Percentiles rank a stretch among this genome's conserved stretches.
Evolutionary conservation across 139 green algal species (phyloP).

Genomic region (Desmodesmus armatus): DNA sequence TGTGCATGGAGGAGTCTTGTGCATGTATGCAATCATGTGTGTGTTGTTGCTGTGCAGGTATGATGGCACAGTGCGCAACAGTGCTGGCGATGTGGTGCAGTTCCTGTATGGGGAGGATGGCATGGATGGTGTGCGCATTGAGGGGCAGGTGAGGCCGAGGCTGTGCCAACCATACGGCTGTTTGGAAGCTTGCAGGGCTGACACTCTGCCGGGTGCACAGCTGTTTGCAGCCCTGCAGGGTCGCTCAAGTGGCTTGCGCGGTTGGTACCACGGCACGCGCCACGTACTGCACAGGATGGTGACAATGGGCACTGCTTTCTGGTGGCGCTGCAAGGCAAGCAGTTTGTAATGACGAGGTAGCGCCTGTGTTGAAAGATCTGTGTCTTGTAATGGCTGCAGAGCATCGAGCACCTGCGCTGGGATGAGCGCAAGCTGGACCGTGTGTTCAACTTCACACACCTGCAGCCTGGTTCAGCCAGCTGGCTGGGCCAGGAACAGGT

Average conservation of each 20-base stretch:
- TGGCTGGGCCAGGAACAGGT: constrained; percentile 71
- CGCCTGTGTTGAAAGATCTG: too few relatives aligned
- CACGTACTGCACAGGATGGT: too few relatives aligned
- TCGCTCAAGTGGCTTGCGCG: too few relatives aligned
- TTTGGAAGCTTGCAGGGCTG: neutral
- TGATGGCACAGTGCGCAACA: constrained; percentile 96
- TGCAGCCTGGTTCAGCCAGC: constrained; percentile 48
- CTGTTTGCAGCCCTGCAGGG: too few relatives aligned
- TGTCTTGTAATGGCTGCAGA: neutral
- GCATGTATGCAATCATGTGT: neutral
- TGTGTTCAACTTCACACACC: constrained; percentile 21
- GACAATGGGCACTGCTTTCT: too few relatives aligned
- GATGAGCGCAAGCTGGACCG: neutral
- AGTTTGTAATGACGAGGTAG: too few relatives aligned
- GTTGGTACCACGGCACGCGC: too few relatives aligned
- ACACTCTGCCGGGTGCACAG: too few relatives aligned
- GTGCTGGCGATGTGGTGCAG: constrained; percentile 90
- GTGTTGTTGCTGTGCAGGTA: constrained; percentile 66
- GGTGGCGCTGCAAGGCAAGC: too few relatives aligned
- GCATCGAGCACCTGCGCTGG: constrained; percentile 38
- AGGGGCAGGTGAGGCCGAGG: constrained; percentile 59
- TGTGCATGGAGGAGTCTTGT: neutral
- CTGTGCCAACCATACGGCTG: neutral
- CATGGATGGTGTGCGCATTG: constrained; percentile 96
- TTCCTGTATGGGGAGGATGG: constrained; percentile 99